phyloP scores from a whole-genome alignment of 129 eudicot species.

The Saussurea involucrata region DNA sequence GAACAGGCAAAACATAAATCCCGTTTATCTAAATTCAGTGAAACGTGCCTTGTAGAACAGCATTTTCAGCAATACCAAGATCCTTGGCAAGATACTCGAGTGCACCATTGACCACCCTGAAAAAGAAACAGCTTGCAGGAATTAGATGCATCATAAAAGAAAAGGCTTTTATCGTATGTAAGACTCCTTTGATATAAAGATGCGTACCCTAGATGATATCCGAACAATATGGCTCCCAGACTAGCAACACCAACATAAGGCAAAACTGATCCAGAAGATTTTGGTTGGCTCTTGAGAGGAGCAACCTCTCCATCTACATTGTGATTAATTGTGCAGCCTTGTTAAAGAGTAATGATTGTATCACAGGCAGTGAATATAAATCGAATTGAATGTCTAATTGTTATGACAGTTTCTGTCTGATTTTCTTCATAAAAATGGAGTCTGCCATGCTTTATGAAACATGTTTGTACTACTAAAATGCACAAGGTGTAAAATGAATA shows the following conservation, averaged over 20 bases:
- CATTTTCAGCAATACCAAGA: slow-evolving; percentile 82
- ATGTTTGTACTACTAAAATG: neutral
- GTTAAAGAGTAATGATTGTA: slow-evolving; percentile 18
- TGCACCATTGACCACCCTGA: slow-evolving; percentile 94
- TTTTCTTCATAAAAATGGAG: neutral
- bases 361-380: neutral
- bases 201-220: slow-evolving; percentile 86
- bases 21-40: neutral
- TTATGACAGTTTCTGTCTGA: neutral
- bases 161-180: neutral
- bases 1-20: neutral
- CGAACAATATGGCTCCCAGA: slow-evolving; percentile 87
- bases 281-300: slow-evolving; percentile 44
- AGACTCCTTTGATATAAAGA: neutral
- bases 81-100: slow-evolving; percentile 86
- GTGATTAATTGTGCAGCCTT: neutral
- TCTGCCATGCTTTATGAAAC: neutral
- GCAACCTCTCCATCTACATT: slow-evolving; percentile 52
- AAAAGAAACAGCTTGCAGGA: slow-evolving; percentile 11
- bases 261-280: slow-evolving; percentile 70
- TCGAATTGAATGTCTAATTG: neutral
- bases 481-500: neutral
- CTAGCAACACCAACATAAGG: slow-evolving; percentile 97
- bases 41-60: slow-evolving; percentile 82
- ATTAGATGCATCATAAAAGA: neutral